Evolutionary conservation across 78 protist species (phyloP).

Genomic region (Isochrysis galbana): DNA sequence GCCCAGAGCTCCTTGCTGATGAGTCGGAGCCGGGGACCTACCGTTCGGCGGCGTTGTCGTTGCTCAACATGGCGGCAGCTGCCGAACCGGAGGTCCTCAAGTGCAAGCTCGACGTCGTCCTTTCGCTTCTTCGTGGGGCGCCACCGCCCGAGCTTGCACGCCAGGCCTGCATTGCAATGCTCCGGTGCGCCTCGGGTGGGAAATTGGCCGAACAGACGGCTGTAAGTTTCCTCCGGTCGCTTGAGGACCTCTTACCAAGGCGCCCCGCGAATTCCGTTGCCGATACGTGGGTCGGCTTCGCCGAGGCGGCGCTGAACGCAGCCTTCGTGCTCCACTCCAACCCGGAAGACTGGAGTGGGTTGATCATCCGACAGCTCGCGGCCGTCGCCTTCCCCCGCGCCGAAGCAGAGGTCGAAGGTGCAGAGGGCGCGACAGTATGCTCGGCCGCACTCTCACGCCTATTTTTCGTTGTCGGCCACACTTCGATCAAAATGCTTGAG

Average conservation of each 20-base stretch:
- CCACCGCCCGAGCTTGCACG: not conserved
- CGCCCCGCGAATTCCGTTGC: not conserved
- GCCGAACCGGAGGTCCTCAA: not conserved
- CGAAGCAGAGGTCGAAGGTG: not conserved
- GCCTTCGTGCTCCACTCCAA: not conserved
- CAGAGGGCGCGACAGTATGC: not conserved
- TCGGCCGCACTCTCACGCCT: not conserved
- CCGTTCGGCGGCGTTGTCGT: not conserved
- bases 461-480: not conserved
- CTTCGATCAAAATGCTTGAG: not conserved
- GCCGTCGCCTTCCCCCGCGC: not conserved
- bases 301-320: not conserved
- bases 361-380: not conserved
- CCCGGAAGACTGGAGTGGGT: not conserved
- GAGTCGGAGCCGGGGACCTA: not conserved
- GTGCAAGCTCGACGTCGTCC: not conserved
- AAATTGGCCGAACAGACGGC: not conserved
- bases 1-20: not conserved
- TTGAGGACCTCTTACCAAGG: not conserved
- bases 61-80: not conserved
- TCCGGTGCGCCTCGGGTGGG: not conserved
- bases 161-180: not conserved
- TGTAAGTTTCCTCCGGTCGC: not conserved
- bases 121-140: not conserved
- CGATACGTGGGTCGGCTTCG: not conserved